A percentile compares a stretch with the other conserved stretches of the same genome.
These are phyloP conservation scores for Candida ipomoeae DNA, from an alignment of 805 yeast genomes.

Conservation along the genomic window DNA sequence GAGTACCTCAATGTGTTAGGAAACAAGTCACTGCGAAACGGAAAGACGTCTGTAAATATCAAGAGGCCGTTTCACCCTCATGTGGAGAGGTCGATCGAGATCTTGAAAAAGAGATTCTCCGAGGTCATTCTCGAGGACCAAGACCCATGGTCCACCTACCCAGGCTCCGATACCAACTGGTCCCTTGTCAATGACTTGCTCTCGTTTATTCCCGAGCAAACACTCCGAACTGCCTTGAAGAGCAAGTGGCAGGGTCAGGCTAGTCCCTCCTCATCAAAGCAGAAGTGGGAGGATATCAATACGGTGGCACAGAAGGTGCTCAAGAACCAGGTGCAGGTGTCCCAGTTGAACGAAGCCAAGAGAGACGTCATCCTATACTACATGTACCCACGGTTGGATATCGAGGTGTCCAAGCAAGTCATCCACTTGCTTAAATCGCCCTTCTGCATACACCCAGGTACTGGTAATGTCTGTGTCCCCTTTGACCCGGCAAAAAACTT, in stretches of 20 bases:
- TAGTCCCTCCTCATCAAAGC: constrained; percentile 39
- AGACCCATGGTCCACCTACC: constrained; percentile 66
- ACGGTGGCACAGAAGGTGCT: constrained; percentile 41
- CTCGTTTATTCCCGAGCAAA: constrained; percentile 59
- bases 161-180: constrained; percentile 41
- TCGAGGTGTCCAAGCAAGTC: constrained; percentile 84
- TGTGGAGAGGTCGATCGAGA: constrained; percentile 66
- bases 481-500: constrained; percentile 48
- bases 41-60: constrained; percentile 49
- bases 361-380: constrained; percentile 78
- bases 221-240: constrained; percentile 48
- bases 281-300: constrained; percentile 81
- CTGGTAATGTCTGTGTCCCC: constrained; percentile 95
- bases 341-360: constrained; percentile 59
- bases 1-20: constrained; percentile 77
- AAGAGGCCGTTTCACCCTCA: constrained; percentile 90
- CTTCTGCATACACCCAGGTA: constrained; percentile 93
- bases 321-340: constrained; percentile 46
- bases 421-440: constrained; percentile 94
- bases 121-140: constrained; percentile 72
- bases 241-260: constrained; percentile 50
- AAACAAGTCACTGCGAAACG: constrained; percentile 34
- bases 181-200: constrained; percentile 49
- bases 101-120: constrained; percentile 60
- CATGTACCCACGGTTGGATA: constrained; percentile 88